Conservation (phyloP, 116 monocot genomes). For the Iris pallida region DNA sequence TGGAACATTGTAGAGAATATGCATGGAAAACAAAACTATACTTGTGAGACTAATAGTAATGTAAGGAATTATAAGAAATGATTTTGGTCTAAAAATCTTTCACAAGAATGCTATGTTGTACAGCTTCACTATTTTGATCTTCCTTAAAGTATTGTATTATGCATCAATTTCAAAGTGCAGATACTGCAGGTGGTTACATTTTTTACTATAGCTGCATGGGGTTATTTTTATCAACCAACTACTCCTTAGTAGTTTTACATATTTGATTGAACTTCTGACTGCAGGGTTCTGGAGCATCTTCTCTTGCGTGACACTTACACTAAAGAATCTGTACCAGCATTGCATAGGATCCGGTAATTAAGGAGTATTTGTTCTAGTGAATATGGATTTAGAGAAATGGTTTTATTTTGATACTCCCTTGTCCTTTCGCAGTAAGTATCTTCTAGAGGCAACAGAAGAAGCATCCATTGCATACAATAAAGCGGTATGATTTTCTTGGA, state of each 20-base stretch:
- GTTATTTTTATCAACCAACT: not conserved
- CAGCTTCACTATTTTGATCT: not conserved
- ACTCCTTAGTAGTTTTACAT: conserved; percentile 3
- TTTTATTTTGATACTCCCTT: conserved; percentile 1
- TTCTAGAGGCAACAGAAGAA: conserved; percentile 90
- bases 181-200: not conserved
- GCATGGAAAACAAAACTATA: too few relatives aligned
- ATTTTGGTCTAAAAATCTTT: too few relatives aligned
- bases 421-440: conserved; percentile 66
- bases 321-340: conserved; percentile 85
- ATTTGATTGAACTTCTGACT: not conserved
- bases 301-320: conserved; percentile 91
- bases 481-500: conserved; percentile 58
- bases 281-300: conserved; percentile 83
- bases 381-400: not conserved
- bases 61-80: too few relatives aligned
- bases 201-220: not conserved
- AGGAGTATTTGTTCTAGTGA: not conserved
- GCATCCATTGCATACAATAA: conserved; percentile 88
- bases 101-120: too few relatives aligned
- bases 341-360: conserved; percentile 79
- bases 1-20: too few relatives aligned
- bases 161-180: not conserved
- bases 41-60: too few relatives aligned
- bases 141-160: not conserved